Evolutionary conservation across 345 rosid genomes (phyloP).

Genomic region (Ricinus communis): DNA sequence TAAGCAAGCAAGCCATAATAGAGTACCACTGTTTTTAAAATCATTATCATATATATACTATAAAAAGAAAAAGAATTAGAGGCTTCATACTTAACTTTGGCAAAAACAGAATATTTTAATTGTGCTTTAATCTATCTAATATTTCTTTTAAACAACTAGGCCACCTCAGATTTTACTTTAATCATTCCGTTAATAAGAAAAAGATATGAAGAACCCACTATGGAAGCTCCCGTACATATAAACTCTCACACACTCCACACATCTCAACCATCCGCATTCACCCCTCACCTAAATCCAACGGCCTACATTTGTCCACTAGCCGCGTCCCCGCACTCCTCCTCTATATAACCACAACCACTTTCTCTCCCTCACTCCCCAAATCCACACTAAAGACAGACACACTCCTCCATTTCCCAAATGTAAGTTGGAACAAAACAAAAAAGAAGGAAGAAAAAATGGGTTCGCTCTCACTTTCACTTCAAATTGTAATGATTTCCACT

Average conservation of each 20-base stretch:
- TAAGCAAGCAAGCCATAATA: too few species aligned
- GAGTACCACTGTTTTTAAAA: too few species aligned
- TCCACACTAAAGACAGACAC: not conserved
- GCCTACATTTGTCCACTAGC: conserved; percentile 1
- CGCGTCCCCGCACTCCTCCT: conserved; percentile 15
- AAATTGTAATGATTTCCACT: conserved; percentile 37
- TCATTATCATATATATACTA: too few species aligned
- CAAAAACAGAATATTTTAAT: not conserved
- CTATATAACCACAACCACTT: conserved; percentile 14
- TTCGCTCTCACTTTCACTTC: conserved; percentile 20
- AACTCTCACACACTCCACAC: not conserved
- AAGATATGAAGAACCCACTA: not conserved
- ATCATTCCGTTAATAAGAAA: not conserved
- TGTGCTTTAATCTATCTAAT: not conserved
- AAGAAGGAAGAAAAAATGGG: conserved; percentile 13
- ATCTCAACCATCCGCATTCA: conserved; percentile 19
- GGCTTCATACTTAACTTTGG: conserved; percentile 9
- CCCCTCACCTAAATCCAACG: conserved; percentile 5
- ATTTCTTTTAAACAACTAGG: conserved; percentile 5
- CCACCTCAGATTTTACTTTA: too few species aligned
- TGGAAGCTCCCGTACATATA: not conserved
- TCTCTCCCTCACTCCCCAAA: not conserved
- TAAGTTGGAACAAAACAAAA: too few species aligned
- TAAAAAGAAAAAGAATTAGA: too few species aligned
- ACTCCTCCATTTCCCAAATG: not conserved